Conservation (phyloP, 176 grass and related monocot genomes). For the Guadua angustifolia region DNA sequence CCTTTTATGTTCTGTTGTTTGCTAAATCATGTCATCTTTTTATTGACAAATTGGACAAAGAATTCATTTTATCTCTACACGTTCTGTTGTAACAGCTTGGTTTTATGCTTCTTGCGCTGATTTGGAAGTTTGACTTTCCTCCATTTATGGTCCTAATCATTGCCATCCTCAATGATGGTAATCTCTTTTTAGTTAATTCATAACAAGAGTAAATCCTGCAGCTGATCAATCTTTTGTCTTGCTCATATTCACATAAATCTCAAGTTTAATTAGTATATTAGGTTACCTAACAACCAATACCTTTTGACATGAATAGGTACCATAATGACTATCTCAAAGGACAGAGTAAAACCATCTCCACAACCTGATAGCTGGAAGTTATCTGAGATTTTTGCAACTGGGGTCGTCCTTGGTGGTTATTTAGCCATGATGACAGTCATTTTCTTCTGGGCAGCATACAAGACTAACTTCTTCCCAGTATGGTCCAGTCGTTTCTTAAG, state of each 20-base stretch:
- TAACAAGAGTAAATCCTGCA: slow-evolving; percentile 5
- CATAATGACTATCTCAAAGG: slow-evolving; percentile 96
- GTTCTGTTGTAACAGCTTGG: slow-evolving; percentile 66
- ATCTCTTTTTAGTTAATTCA: slow-evolving; percentile 11
- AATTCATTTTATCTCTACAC: slow-evolving; percentile 12
- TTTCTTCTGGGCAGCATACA: slow-evolving; percentile 95
- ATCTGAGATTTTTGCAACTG: slow-evolving; percentile 88
- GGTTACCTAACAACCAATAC: not conserved
- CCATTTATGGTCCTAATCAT: slow-evolving; percentile 97
- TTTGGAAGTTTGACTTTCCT: slow-evolving; percentile 90
- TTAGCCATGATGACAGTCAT: slow-evolving; percentile 94
- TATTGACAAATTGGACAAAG: not conserved
- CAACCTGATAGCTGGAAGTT: slow-evolving; percentile 92
- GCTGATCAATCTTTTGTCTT: not conserved
- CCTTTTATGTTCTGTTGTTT: slow-evolving; percentile 7
- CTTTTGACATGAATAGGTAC: slow-evolving; percentile 56
- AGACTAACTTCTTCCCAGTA: slow-evolving; percentile 90
- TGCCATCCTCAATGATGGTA: slow-evolving; percentile 95
- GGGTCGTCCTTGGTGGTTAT: slow-evolving; percentile 77
- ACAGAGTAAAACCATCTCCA: slow-evolving; percentile 89
- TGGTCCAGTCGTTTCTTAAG: not conserved
- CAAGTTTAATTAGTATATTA: not conserved
- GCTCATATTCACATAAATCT: slow-evolving; percentile 5
- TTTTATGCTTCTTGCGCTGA: slow-evolving; percentile 89
- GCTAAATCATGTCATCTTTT: not conserved